Evolutionary conservation across 768 basidiomycete genomes (phyloP), one percentile per base, ranked within the genome.

Genomic region (Hypholoma sublateritium): DNA sequence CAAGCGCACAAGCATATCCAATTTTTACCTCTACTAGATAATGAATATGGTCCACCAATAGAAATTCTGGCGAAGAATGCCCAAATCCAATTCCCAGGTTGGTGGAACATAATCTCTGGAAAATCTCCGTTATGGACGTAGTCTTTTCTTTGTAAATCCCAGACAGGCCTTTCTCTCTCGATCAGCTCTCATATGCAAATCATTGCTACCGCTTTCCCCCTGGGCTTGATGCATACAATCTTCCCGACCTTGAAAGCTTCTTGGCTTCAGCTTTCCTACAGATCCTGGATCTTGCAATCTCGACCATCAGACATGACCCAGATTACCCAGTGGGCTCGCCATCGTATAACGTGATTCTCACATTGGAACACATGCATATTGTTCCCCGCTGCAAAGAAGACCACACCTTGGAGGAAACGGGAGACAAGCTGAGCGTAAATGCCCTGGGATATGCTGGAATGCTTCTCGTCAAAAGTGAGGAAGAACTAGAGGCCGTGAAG

Each of bases 1-100:
- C 95, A 97, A 72, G 77, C 81, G 2, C 93, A 95, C 73, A 93
- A 95, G 65, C 95, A 97, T 67, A 62, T 95, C n/a, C 94, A 96
- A 69, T 87, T 95, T 60, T 71, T 95, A 34, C 87, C 91, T 34
- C 66, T 84, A 16, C 13, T 21, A 12, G 80, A 80, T 9, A 74
- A 73, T 39, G 70, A 77, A 32, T 80, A 81, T 35, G 88, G 85
- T 1, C 89, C 91, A 13, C 95, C 95, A 0, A 78, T 95, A 22
- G 94, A 95, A 70, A 74, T 70, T 54, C 76, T 93, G 51, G 87
- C 91, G 4, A 77, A 77, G 62, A 71, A 73, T 17, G 74, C 80
- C 9, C 77, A 73, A 14, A 69, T 93, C 46, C 87, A 92, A 66
- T 79, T 72, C 42, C 76, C 82, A 56, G 79, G 89, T 86, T 59